These are phyloP conservation scores for Tolypocladium tropicale DNA, from an alignment of 2,329 filamentous ascomycete species.

Conservation along the genomic window DNA sequence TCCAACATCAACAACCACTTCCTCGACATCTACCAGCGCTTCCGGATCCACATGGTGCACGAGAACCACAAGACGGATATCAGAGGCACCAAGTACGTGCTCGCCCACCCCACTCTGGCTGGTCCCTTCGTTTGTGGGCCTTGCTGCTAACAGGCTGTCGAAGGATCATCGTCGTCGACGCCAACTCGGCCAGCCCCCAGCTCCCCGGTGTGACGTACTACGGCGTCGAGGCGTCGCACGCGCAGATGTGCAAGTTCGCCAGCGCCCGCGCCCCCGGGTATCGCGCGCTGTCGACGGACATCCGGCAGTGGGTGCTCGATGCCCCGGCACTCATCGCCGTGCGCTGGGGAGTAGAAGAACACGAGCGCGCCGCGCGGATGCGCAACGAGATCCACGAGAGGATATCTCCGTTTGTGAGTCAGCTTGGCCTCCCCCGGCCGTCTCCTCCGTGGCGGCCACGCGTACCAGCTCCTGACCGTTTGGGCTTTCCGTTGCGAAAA, in stretches of 20 bases:
- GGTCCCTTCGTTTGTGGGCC: too few relatives aligned
- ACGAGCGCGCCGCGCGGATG: slow-evolving; percentile 35
- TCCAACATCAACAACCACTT: slow-evolving; percentile 67
- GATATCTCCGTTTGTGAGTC: slow-evolving; percentile 18
- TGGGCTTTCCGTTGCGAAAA: not conserved
- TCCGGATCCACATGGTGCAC: slow-evolving; percentile 67
- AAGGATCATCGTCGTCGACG: slow-evolving; percentile 56
- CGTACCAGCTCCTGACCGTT: not conserved
- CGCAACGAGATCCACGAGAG: slow-evolving; percentile 35
- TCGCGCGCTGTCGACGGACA: slow-evolving; percentile 35
- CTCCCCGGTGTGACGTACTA: slow-evolving; percentile 61
- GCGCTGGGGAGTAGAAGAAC: slow-evolving; percentile 51
- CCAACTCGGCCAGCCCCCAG: slow-evolving; percentile 57
- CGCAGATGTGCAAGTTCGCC: slow-evolving; percentile 63
- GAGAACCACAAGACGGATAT: slow-evolving; percentile 64
- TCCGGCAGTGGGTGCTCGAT: slow-evolving; percentile 41
- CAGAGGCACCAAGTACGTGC: slow-evolving; percentile 44
- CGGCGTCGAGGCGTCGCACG: slow-evolving; percentile 65
- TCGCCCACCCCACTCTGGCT: too few relatives aligned
- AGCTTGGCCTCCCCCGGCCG: not conserved
- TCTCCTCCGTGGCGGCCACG: not conserved
- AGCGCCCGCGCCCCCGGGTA: slow-evolving; percentile 56
- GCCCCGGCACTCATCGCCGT: slow-evolving; percentile 42
- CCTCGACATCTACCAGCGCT: slow-evolving; percentile 58
- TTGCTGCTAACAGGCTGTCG: not conserved